phyloP scores from a whole-genome alignment of 139 green algal genomes.

The Chlorella sp. region DNA sequence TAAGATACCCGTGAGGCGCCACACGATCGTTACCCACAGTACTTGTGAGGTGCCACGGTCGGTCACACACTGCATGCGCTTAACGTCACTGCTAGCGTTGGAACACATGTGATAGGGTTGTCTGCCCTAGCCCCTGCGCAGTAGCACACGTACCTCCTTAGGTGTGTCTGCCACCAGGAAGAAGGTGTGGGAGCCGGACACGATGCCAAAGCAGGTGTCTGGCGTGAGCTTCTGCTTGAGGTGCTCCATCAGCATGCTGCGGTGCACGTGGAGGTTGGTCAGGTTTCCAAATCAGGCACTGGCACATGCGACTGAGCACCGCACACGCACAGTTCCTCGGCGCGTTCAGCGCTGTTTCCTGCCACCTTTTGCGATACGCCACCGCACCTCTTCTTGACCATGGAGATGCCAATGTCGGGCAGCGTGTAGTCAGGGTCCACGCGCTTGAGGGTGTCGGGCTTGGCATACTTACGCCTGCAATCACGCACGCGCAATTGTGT shows the following conservation, averaged over 20 bases:
- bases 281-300: too few relatives aligned
- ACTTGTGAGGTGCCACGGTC: too few relatives aligned
- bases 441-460: background rate
- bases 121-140: too few relatives aligned
- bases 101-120: too few relatives aligned
- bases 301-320: too few relatives aligned
- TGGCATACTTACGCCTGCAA: background rate
- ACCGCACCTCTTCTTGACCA: slow-evolving; percentile 14
- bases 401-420: slow-evolving; percentile 20
- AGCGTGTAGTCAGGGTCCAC: slow-evolving; percentile 8
- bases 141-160: too few relatives aligned
- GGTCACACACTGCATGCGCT: too few relatives aligned
- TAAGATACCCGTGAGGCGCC: background rate
- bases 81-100: too few relatives aligned
- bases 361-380: too few relatives aligned
- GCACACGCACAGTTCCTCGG: background rate
- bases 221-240: slow-evolving; percentile 15
- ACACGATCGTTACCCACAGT: too few relatives aligned
- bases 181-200: slow-evolving; percentile 50
- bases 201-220: slow-evolving; percentile 30
- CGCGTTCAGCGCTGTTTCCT: background rate
- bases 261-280: too few relatives aligned
- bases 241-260: slow-evolving; percentile 11
- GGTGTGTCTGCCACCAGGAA: slow-evolving; percentile 45
- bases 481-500: too few relatives aligned